Evolutionary conservation across 2,329 filamentous ascomycete genomes (phyloP), one percentile per base, ranked within the genome.

Genomic region (Fusarium solani-melongenae): DNA sequence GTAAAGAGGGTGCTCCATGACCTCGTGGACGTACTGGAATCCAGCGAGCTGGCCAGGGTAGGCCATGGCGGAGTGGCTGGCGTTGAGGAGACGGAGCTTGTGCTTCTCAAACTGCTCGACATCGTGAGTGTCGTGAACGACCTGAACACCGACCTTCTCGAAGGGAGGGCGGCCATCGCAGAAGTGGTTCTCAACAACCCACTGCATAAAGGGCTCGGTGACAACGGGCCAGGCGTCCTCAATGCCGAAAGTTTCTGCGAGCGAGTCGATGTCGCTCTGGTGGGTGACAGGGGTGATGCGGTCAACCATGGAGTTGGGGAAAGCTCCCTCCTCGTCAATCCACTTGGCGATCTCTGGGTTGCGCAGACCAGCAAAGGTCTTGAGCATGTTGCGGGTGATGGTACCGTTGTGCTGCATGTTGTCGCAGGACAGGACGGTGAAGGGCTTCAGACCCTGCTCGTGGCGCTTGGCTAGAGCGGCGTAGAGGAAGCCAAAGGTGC

Each of bases 321-420:
- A 88, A 55, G 81, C 83, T 60, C 83, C 87, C 70, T 87, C 62
- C 69, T 84, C 79, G 31, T 78, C 74, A 67, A 88, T 88, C 86
- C 86, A 88, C 56, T 83, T 78, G 60, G 87, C 86, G 22, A 88
- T 67, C 38, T 84, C 82, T 3, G 86, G 83, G 81, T 87, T 81
- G 67, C 82, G 83, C 53, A 86, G 81, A 33, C 81, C 82, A 2
- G 87, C 87, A 74, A 88, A 88, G 2, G 86, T 84, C 70, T 81
- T 76, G 38, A 88, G 85, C 87, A 88, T 88, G 78, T 82, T 75
- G 38, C 86, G 85, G 7, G 86, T 86, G 79, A 88, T 88, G 77
- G 84, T 81, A 62, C 87, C 87, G 78, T 88, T 88, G 82, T 87
- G 87, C 81, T 88, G 86, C 86, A 88, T 88, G 81, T 88, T 88